Evolutionary conservation across 352 stramenopile species (phyloP), one percentile per base, ranked within the genome.

Genomic region (Phytophthora constricta): DNA sequence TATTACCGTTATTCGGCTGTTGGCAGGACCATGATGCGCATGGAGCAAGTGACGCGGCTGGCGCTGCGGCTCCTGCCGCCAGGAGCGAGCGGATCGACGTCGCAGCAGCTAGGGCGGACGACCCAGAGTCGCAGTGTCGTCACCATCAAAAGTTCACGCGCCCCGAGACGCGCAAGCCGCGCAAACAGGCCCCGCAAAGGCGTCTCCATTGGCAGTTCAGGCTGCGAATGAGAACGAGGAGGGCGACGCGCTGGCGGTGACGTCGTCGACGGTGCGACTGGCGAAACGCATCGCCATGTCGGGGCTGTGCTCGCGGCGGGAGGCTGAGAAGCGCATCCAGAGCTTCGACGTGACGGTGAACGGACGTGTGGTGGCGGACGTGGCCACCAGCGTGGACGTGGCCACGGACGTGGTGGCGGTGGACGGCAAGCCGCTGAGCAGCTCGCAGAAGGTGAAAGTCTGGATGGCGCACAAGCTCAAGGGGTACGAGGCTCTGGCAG

Each of bases 381-480:
- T 95, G 14, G 80, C 72, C 27, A 82, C 84, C 1, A 85, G 73
- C 8, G 87, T 96, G 27, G 77, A 89, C 48, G 27, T 80, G 20
- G 25, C 72, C 13, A 69, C 62, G 39, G 87, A 96, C 61, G 52
- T 75, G 1, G 69, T 97, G 22, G 57, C 66, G 0, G 85, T 96
- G 7, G 68, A 90, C 56, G 85, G 80, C n/a, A 62, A 70, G 14
- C 37, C 72, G 43, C 55, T 97, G 14, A 23, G 62, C 41, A 62
- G 70, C 64, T 46, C 76, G 72, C 51, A 80, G 74, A 68, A 72
- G 51, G 31, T 64, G 47, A 88, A 91, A 57, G 72, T 97, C 2
- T 96, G 90, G 78, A 88, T 97, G 68, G 91, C 87, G 10, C 75
- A 97, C 79, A 97, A 97, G 65, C 66, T 96, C 16, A 68, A 77